Evolutionary conservation across 495 filamentous ascomycete species (phyloP), one percentile per base, ranked within the genome.

Genomic region (Penicillium lividum): DNA sequence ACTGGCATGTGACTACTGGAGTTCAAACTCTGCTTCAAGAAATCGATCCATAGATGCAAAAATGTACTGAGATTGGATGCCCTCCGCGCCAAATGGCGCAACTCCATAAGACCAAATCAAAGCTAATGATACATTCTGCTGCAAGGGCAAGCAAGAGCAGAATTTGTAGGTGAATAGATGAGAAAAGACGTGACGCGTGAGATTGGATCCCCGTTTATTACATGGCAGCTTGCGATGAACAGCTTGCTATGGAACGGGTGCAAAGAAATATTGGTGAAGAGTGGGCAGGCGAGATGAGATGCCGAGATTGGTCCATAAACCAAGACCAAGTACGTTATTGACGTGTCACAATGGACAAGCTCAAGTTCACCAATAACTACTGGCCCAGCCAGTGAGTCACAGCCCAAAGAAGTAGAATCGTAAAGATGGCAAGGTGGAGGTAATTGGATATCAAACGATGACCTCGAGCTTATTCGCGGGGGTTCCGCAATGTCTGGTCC

Each of bases 401-500:
- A 51, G 48, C n/a, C 16, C 10, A 25, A 25, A 11, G 51, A 54
- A 36, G 22, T 27, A 6, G 22, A 44, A 44, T 40, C 38, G 18
- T 36, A 22, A 56, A 54, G 51, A 55, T 58, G 18, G 25, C 34
- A 36, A 27, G 53, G 22, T 50, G 10, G 44, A 27, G 22, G 27
- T 27, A 25, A 28, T 28, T 11, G 0, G 38, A 53, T 11, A 38
- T 34, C 33, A 45, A 54, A 54, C 22, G 48, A 6, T 57, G 42
- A 33, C 25, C 44, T 16, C 18, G 2, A 8, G 25, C 42, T 54
- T 44, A 40, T 38, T 54, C 40, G 3, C 6, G 38, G 42, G 68
- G 63, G 56, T 53, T 63, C 47, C 59, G 28, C 46, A 66, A 54
- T 9, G 55, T 62, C 51, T 69, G 62, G 31, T 70, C 68, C 57